Evolutionary conservation across 495 filamentous ascomycete genomes (phyloP).

Genomic region (Penicillium silybi): DNA sequence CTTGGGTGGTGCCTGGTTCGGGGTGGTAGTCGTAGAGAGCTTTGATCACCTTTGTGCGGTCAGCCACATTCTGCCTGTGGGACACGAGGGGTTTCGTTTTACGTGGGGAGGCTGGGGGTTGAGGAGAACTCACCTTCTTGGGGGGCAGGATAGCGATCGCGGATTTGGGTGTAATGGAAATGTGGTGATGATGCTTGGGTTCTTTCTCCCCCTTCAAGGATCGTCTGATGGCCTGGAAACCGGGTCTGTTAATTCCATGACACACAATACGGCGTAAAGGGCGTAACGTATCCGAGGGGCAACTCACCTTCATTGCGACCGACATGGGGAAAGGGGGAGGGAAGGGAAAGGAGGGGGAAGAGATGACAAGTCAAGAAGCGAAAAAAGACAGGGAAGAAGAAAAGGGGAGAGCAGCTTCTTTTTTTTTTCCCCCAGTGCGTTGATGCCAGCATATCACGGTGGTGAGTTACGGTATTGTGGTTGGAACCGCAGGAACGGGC

Average conservation of each 20-base stretch:
- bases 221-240: constrained; percentile 67
- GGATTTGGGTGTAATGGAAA: constrained; percentile 87
- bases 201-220: constrained; percentile 86
- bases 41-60: constrained; percentile 75
- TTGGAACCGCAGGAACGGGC: constrained; percentile 18
- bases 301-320: constrained; percentile 27
- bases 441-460: not conserved
- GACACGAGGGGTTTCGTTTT: not conserved
- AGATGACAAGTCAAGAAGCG: not conserved
- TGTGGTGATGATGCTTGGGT: constrained; percentile 66
- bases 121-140: constrained; percentile 69
- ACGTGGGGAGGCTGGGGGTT: not conserved
- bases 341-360: not conserved
- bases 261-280: constrained; percentile 8
- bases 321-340: not conserved
- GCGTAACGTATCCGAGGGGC: constrained; percentile 9
- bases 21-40: constrained; percentile 91
- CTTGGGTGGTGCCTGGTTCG: constrained; percentile 58
- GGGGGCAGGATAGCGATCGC: constrained; percentile 94
- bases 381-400: not conserved
- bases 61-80: constrained; percentile 4
- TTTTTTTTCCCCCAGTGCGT: not conserved
- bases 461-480: constrained; percentile 14
- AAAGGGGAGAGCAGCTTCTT: not conserved
- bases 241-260: constrained; percentile 11